Evolutionary conservation across 106 monocot species (phyloP).

Genomic region (Amphibolis antarctica): DNA sequence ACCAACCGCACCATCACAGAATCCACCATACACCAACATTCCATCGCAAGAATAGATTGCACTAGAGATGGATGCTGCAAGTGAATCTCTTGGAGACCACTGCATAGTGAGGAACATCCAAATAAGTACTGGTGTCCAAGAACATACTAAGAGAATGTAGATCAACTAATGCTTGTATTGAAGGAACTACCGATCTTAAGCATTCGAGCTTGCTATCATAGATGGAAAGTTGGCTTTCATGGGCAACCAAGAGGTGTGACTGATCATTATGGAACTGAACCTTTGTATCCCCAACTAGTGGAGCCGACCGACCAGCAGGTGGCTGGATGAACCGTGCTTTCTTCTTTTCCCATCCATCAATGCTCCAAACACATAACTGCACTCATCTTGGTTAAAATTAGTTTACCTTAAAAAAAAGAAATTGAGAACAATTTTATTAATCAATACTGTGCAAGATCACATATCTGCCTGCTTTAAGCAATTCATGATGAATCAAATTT

Average conservation of each 20-base stretch:
- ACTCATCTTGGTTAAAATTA: conserved; percentile 1
- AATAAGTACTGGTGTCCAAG: neutral
- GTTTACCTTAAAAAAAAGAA: neutral
- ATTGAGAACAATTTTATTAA: too few species aligned
- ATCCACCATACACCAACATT: conserved; percentile 64
- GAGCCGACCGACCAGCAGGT: conserved; percentile 41
- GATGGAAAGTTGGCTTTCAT: conserved; percentile 81
- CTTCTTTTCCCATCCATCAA: conserved; percentile 96
- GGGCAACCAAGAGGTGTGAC: conserved; percentile 71
- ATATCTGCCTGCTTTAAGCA: too few species aligned
- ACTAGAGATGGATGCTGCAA: conserved; percentile 75
- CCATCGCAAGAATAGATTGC: conserved; percentile 97
- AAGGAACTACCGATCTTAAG: conserved; percentile 51
- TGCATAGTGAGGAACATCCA: conserved; percentile 11
- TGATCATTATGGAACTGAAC: conserved; percentile 99
- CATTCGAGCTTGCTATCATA: conserved; percentile 93
- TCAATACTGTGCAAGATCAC: too few species aligned
- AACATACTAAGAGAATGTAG: neutral
- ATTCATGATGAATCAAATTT: too few species aligned
- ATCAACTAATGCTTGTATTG: too few species aligned
- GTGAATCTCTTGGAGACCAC: conserved; percentile 83
- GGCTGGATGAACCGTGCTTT: conserved; percentile 73
- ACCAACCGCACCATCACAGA: conserved; percentile 97
- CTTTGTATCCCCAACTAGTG: conserved; percentile 79
- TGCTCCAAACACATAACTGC: conserved; percentile 96